Evolutionary conservation across 345 rosid genomes (phyloP).

Genomic region (Citropsis articulata): DNA sequence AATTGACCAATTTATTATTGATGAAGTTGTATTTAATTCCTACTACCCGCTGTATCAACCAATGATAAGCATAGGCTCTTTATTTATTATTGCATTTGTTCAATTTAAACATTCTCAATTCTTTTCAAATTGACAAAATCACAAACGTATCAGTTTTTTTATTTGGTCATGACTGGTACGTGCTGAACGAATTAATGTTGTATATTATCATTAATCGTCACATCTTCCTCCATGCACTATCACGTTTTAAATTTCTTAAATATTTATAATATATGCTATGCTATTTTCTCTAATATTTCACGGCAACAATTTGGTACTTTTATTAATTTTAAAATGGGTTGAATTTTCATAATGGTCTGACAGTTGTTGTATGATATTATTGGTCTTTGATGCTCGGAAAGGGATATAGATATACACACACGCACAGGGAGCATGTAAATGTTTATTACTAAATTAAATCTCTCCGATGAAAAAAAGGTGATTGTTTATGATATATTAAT

Average conservation of each 20-base stretch:
- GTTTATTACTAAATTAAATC: too few species aligned
- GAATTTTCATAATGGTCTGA: background rate
- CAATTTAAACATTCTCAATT: background rate
- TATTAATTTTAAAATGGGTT: background rate
- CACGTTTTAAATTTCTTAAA: background rate
- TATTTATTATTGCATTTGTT: background rate
- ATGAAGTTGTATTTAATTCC: background rate
- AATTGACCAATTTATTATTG: background rate
- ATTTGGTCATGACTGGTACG: background rate
- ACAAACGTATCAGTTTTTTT: background rate
- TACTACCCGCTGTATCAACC: background rate
- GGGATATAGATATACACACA: too few species aligned
- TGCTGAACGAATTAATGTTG: background rate
- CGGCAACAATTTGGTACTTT: background rate
- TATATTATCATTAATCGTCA: background rate
- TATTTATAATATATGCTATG: background rate
- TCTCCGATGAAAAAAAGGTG: too few species aligned
- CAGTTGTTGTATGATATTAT: too few species aligned
- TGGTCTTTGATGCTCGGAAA: too few species aligned
- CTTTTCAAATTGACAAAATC: background rate
- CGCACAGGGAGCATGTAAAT: too few species aligned
- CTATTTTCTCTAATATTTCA: background rate
- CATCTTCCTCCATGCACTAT: background rate
- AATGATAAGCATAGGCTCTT: background rate
- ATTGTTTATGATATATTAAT: too few species aligned